phyloP scores from a whole-genome alignment of 1,139 yeast species.

The Taphrina sp. region DNA sequence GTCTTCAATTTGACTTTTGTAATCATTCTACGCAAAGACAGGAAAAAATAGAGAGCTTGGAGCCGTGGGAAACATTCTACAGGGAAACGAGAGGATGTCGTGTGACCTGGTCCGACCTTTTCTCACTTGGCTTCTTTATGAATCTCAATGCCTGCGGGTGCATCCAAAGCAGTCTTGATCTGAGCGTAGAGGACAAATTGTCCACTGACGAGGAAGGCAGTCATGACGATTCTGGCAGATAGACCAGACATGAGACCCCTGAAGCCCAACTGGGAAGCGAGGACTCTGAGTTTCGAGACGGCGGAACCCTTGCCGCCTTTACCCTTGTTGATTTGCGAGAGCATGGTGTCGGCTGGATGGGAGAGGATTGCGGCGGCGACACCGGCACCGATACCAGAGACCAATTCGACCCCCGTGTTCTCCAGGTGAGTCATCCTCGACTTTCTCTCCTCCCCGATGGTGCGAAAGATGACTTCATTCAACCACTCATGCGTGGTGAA shows the following conservation, averaged over 20 bases:
- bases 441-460: conserved; percentile 63
- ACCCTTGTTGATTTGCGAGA: conserved; percentile 86
- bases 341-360: conserved; percentile 87
- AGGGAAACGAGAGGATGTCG: too few species aligned
- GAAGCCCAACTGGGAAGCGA: conserved; percentile 80
- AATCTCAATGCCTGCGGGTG: conserved; percentile 58
- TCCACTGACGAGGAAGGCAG: conserved; percentile 93
- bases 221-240: conserved; percentile 90
- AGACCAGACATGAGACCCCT: conserved; percentile 91
- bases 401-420: conserved; percentile 65
- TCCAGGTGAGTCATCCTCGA: conserved; percentile 37
- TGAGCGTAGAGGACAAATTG: conserved; percentile 96
- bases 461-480: conserved; percentile 66
- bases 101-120: too few species aligned
- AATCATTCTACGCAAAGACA: too few species aligned
- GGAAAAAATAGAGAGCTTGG: too few species aligned
- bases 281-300: conserved; percentile 54
- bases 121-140: conserved; percentile 23
- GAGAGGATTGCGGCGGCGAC: conserved; percentile 84
- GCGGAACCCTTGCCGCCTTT: conserved; percentile 55
- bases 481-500: conserved; percentile 88
- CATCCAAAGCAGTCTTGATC: conserved; percentile 83
- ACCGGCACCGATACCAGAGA: conserved; percentile 87
- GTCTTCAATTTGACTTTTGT: too few species aligned
- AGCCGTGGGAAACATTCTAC: too few species aligned